Evolutionary conservation across 768 basidiomycete species (phyloP).

Genomic region (Kockovaella imperatae): DNA sequence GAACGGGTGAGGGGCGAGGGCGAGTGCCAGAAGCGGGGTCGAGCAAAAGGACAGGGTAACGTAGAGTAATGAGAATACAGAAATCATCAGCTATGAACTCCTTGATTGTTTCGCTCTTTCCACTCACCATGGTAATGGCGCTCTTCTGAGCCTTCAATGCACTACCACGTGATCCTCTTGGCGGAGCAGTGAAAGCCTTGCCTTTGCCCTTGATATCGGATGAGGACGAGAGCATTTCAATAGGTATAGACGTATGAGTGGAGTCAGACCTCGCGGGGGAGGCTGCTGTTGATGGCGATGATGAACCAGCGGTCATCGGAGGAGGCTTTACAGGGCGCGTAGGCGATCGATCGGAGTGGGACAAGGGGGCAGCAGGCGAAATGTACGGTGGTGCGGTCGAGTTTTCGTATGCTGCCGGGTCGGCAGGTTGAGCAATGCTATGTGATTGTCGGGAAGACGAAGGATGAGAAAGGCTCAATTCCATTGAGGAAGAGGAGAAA

Average conservation of each 20-base stretch:
- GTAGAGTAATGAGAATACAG: background rate
- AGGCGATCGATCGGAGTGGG: no score
- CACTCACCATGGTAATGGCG: slow-evolving; percentile 45
- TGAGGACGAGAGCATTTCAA: no score
- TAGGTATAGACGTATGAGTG: no score
- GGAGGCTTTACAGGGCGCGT: no score
- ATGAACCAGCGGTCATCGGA: no score
- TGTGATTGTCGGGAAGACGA: background rate
- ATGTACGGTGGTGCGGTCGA: slow-evolving; percentile 12
- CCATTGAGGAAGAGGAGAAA: no score
- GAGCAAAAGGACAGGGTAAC: background rate
- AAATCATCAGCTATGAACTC: background rate
- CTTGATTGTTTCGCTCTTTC: no score
- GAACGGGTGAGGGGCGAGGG: background rate
- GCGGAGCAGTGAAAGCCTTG: slow-evolving; percentile 2
- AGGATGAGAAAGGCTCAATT: no score
- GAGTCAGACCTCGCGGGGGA: no score
- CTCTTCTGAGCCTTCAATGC: slow-evolving; percentile 41
- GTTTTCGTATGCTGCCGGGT: slow-evolving; percentile 12
- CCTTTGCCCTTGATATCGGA: slow-evolving; percentile 28
- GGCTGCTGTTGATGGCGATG: no score
- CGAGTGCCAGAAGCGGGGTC: background rate
- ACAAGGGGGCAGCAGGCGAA: no score
- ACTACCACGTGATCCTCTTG: background rate
- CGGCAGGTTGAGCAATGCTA: slow-evolving; percentile 3